Evolutionary conservation across 768 basidiomycete species (phyloP).

Genomic region (Fistulinella prunicolor): DNA sequence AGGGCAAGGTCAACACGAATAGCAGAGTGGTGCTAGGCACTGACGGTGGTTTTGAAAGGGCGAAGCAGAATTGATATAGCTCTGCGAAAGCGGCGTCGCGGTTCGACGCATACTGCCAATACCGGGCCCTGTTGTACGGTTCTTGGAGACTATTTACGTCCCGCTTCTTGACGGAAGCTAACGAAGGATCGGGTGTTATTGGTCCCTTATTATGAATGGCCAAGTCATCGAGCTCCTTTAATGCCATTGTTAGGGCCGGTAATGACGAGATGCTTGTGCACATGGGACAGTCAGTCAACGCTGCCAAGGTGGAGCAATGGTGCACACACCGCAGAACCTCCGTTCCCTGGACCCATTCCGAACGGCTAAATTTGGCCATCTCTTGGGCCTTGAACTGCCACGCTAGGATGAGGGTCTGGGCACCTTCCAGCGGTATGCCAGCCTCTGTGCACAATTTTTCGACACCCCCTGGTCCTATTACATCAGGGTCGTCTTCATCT

Average conservation of each 20-base stretch:
- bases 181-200: slow-evolving; percentile 21
- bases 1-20: slow-evolving; percentile 4
- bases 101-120: slow-evolving; percentile 48
- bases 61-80: slow-evolving; percentile 71
- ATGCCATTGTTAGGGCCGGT: slow-evolving; percentile 43
- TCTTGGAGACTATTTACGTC: slow-evolving; percentile 27
- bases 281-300: slow-evolving; percentile 3
- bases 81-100: slow-evolving; percentile 53
- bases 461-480: slow-evolving; percentile 73
- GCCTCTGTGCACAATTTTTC: slow-evolving; percentile 68
- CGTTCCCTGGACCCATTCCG: slow-evolving; percentile 68
- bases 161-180: slow-evolving; percentile 34
- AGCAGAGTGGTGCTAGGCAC: slow-evolving; percentile 26
- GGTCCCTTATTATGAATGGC: slow-evolving; percentile 49
- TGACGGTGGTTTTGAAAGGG: slow-evolving; percentile 68
- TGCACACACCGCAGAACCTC: slow-evolving; percentile 41
- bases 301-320: not conserved
- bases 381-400: slow-evolving; percentile 73
- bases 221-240: slow-evolving; percentile 63
- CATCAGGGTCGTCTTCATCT: slow-evolving; percentile 44
- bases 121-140: slow-evolving; percentile 54
- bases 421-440: slow-evolving; percentile 69
- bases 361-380: slow-evolving; percentile 67
- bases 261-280: slow-evolving; percentile 49
- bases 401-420: slow-evolving; percentile 66